Evolutionary conservation across 2,329 filamentous ascomycete species (phyloP), one percentile per base, ranked within the genome.

Genomic region (Clonostachys byssicola): DNA sequence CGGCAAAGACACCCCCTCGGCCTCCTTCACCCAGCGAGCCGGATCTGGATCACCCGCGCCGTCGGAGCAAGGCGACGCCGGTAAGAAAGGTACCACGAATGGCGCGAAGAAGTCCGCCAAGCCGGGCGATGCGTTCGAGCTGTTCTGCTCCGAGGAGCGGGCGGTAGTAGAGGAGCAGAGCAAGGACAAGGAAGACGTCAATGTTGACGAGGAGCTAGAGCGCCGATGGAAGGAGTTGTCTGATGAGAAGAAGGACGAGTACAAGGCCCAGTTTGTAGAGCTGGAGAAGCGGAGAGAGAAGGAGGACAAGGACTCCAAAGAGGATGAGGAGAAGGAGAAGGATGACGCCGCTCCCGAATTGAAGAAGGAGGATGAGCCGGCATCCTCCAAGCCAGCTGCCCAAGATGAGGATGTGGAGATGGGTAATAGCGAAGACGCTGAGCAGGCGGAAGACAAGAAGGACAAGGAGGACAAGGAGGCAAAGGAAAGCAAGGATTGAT

Each of bases 161-260:
- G 65, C 71, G 5, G 52, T 61, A 12, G 60, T 77, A 30, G 67
- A 72, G 43, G 64, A 66, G 10, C 17, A 17, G 40, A 42, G 40
- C 16, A 47, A 45, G 44, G 45, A 71, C 54, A 56, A 63, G 47
- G 64, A 49, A 17, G 54, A 62, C 12, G 41, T 67, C 47, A 68
- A 70, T 47, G 59, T 78, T 12, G 77, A 81, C n/a, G 75, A 78
- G 45, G 77, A 80, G 64, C 68, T 83, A 9, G 64, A 69, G n/a
- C 71, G 70, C 12, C 66, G 67, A 40, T 83, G 80, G 79, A 75
- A 78, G 49, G 72, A 76, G 17, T 66, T 83, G 13, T 60, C 74
- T 5, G 69, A 75, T 41, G 63, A 61, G 18, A 68, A 75, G 44
- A 75, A 72, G 57, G 74, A 78, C 23, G 70, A 73, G 45, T 81